Evolutionary conservation across 2,329 filamentous ascomycete genomes (phyloP).

Genomic region (Fusarium nodosum): DNA sequence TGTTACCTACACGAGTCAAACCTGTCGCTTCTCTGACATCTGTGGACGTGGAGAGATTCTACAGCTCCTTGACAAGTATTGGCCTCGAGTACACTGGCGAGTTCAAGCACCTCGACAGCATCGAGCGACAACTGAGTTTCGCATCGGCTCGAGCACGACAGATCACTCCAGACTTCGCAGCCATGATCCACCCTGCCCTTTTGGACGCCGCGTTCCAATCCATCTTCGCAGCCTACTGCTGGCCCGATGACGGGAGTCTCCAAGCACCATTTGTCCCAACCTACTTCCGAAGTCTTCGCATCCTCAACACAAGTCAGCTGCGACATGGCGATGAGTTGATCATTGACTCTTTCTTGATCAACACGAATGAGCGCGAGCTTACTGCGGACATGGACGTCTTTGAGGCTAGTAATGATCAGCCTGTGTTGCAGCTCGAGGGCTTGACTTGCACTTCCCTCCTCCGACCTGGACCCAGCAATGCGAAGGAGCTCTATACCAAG

Average conservation of each 20-base stretch:
- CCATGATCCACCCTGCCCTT: conserved; percentile 52
- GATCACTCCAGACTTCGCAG: background rate
- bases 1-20: background rate
- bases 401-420: background rate
- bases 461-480: conserved; percentile 4
- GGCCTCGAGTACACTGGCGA: conserved; percentile 10
- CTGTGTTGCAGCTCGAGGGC: conserved; percentile 8
- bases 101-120: conserved; percentile 19
- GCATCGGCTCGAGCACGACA: background rate
- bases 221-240: conserved; percentile 51
- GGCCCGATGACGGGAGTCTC: conserved; percentile 53
- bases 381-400: conserved; percentile 13
- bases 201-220: conserved; percentile 56
- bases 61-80: background rate
- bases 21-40: conserved; percentile 7
- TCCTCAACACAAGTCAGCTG: conserved; percentile 6
- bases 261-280: conserved; percentile 50
- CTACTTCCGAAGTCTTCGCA: conserved; percentile 13
- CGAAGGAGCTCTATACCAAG: conserved; percentile 10
- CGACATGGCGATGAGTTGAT: background rate
- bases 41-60: background rate
- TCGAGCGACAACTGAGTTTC: conserved; percentile 31
- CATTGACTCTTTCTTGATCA: conserved; percentile 11
- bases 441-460: conserved; percentile 14
- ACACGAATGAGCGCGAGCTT: conserved; percentile 8